Evolutionary conservation across 352 stramenopile genomes (phyloP).

Genomic region (Phytopythium aichiense): DNA sequence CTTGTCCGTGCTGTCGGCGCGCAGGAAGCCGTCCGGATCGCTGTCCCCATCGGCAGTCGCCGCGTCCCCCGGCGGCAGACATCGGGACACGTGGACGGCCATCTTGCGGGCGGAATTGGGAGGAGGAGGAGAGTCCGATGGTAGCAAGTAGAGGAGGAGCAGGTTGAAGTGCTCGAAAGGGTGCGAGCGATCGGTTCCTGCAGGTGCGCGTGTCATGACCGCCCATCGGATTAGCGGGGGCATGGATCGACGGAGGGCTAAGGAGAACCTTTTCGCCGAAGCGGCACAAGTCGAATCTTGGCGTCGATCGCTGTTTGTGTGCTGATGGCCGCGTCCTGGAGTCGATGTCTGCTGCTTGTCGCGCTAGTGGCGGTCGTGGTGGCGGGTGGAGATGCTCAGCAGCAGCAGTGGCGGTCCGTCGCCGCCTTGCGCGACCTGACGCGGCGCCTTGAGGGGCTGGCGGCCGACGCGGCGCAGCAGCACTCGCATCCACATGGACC

Average conservation of each 20-base stretch:
- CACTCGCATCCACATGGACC: neutral
- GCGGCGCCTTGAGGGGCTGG: neutral
- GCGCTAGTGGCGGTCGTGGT: neutral
- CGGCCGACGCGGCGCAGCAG: neutral
- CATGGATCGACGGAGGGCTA: neutral
- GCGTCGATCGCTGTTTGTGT: neutral
- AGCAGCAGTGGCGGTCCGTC: neutral
- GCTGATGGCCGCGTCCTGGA: neutral
- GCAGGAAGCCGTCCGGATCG: conserved; percentile 8
- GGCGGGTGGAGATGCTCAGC: neutral
- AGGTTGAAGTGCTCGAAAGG: neutral
- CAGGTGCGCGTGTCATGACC: neutral
- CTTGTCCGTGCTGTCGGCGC: conserved; percentile 21
- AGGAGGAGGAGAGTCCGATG: neutral
- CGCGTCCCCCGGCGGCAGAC: neutral
- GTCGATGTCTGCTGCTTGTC: neutral
- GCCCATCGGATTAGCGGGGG: neutral
- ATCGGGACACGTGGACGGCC: conserved; percentile 32
- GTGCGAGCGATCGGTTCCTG: neutral
- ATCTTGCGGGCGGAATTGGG: conserved; percentile 26
- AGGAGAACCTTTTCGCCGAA: neutral
- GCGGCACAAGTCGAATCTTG: neutral
- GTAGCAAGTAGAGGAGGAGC: neutral
- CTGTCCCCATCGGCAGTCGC: no score
- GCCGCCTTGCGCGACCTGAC: neutral